These are phyloP conservation scores for Clonostachys rosea DNA, from an alignment of 2,329 filamentous ascomycete species.

Conservation along the genomic window DNA sequence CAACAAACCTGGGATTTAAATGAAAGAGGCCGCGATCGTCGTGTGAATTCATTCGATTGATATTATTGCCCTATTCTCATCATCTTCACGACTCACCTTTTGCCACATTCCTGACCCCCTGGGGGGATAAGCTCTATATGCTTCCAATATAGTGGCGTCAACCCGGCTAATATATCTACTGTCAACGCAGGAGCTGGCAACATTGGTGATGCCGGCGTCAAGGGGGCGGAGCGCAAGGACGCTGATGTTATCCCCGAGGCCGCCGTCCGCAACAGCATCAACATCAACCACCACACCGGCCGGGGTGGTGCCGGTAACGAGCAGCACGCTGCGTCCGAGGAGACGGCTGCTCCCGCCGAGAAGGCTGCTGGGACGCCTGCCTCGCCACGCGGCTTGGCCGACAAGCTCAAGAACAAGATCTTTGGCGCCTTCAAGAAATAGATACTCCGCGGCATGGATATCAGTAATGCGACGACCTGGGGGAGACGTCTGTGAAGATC, in stretches of 20 bases:
- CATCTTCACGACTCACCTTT: no score
- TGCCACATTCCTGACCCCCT: background rate
- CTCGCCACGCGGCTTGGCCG: slow-evolving; percentile 39
- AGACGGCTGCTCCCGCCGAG: slow-evolving; percentile 18
- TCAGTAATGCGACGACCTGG: no score
- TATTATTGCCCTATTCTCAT: no score
- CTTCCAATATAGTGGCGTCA: no score
- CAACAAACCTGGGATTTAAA: no score
- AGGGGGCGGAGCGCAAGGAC: slow-evolving; percentile 37
- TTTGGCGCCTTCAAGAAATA: slow-evolving; percentile 38
- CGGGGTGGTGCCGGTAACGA: slow-evolving; percentile 58
- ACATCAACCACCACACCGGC: slow-evolving; percentile 50
- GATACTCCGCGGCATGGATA: background rate
- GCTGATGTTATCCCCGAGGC: slow-evolving; percentile 46
- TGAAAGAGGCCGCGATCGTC: background rate
- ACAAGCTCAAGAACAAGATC: slow-evolving; percentile 54
- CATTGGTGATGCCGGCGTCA: slow-evolving; percentile 44
- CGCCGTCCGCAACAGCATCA: slow-evolving; percentile 42
- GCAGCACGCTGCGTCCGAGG: slow-evolving; percentile 18
- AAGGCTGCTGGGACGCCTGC: no score
- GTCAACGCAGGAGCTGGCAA: slow-evolving; percentile 46
- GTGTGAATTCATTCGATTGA: background rate
- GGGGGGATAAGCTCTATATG: background rate
- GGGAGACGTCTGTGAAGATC: no score
- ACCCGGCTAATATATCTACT: background rate